phyloP scores from a whole-genome alignment of 176 grass and related monocot species.

The Aegilops tauschii region DNA sequence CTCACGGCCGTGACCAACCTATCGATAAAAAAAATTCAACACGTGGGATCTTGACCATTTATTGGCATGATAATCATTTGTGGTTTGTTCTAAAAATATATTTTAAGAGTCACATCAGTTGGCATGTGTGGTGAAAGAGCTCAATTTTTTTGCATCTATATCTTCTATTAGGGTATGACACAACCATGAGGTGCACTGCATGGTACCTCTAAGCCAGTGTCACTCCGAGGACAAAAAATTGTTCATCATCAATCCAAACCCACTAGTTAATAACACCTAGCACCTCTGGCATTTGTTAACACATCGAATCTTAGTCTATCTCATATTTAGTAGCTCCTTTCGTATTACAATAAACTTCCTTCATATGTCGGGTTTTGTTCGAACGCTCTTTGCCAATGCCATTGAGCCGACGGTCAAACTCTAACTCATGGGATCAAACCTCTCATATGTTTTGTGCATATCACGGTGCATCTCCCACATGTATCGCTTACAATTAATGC shows the following conservation, averaged over 20 bases:
- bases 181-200: background rate
- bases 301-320: background rate
- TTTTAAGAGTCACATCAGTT: background rate
- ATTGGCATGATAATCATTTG: background rate
- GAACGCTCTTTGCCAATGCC: no score
- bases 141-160: background rate
- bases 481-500: background rate
- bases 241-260: background rate
- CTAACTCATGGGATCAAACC: background rate
- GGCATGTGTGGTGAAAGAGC: background rate
- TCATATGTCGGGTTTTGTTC: background rate
- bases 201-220: background rate
- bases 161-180: background rate
- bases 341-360: background rate
- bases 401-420: no score
- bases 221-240: background rate
- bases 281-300: background rate
- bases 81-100: background rate
- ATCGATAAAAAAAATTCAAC: background rate
- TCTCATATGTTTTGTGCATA: background rate
- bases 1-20: background rate
- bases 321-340: background rate
- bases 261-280: rapidly evolving
- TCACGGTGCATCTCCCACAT: background rate
- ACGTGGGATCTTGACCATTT: background rate